Percentiles rank a stretch among this genome's conserved stretches.
These are phyloP conservation scores for Tuber magnatum DNA, from an alignment of 495 filamentous ascomycete genomes.

Conservation along the genomic window DNA sequence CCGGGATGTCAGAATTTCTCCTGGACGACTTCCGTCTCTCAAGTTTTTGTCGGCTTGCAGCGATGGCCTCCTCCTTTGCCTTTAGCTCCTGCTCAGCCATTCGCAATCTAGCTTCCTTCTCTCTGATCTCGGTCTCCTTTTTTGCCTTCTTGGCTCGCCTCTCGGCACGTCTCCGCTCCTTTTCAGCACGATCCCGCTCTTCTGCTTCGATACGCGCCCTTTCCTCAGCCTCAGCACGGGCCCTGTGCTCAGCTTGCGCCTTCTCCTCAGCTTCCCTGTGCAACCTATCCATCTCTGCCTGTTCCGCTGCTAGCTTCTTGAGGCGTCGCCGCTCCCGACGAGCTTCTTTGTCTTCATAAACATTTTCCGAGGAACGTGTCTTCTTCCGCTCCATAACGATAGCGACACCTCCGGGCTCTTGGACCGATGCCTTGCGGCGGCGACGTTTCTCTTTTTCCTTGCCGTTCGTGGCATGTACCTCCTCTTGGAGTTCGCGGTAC, in stretches of 20 bases:
- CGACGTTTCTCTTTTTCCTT: conserved; percentile 25
- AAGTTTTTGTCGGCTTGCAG: conserved; percentile 22
- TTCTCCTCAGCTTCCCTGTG: conserved; percentile 15
- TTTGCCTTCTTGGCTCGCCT: conserved; percentile 24
- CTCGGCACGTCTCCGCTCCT: conserved; percentile 25
- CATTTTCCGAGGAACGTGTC: conserved; percentile 15
- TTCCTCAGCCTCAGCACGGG: conserved; percentile 16
- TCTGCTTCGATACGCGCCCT: conserved; percentile 21
- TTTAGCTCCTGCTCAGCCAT: conserved; percentile 21
- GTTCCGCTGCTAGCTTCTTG: conserved; percentile 23
- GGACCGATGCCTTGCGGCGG: conserved; percentile 16
- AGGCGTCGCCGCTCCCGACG: conserved; percentile 27
- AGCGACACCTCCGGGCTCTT: conserved; percentile 17
- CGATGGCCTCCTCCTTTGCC: conserved; percentile 22
- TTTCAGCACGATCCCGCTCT: conserved; percentile 16
- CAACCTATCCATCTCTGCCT: conserved; percentile 21
- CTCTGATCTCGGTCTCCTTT: conserved; percentile 23
- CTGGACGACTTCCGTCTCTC: conserved; percentile 31
- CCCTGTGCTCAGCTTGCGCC: conserved; percentile 10
- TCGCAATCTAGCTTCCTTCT: conserved; percentile 19
- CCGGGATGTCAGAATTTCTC: conserved; percentile 18
- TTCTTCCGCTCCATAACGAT: conserved; percentile 21
- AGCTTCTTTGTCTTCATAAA: conserved; percentile 24
- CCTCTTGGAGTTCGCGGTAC: conserved; percentile 20
- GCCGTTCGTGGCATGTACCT: conserved; percentile 5